Conservation (phyloP, 2,329 filamentous ascomycete species). For the Trichoderma arundinaceum region DNA sequence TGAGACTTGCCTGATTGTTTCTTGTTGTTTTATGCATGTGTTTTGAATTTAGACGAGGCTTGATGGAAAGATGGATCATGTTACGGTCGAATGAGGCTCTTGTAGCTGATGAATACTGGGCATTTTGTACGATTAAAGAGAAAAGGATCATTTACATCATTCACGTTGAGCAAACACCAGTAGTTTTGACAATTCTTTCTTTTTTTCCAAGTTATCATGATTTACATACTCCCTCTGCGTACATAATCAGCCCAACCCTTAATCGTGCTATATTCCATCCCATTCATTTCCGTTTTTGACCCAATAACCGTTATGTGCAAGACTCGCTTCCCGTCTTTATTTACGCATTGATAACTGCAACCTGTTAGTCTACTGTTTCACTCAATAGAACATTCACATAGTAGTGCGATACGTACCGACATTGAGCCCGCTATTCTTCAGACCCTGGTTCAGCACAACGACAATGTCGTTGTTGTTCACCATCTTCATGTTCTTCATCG, state of each 20-base stretch:
- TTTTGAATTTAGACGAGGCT: not conserved
- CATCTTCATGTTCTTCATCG: constrained; percentile 37
- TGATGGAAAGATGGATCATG: not conserved
- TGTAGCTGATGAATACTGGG: no score
- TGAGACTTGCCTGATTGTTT: not conserved
- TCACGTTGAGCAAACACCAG: no score
- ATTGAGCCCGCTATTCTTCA: constrained; percentile 35
- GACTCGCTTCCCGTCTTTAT: not conserved
- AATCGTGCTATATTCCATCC: not conserved
- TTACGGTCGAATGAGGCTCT: not conserved
- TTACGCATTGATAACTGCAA: not conserved
- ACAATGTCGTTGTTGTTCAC: constrained; percentile 37
- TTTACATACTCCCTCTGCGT: constrained; percentile 17
- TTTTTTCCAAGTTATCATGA: constrained; percentile 6
- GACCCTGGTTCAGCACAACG: constrained; percentile 37
- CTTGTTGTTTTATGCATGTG: not conserved
- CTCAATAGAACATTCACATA: not conserved
- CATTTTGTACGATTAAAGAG: no score
- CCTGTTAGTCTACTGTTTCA: not conserved
- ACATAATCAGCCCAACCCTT: not conserved
- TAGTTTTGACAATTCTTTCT: constrained; percentile 2
- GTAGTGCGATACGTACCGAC: constrained; percentile 30
- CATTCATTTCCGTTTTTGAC: not conserved
- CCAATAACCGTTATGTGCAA: not conserved
- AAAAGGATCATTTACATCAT: no score